phyloP scores from a whole-genome alignment of 352 stramenopile species.

The Pythium periplocum region DNA sequence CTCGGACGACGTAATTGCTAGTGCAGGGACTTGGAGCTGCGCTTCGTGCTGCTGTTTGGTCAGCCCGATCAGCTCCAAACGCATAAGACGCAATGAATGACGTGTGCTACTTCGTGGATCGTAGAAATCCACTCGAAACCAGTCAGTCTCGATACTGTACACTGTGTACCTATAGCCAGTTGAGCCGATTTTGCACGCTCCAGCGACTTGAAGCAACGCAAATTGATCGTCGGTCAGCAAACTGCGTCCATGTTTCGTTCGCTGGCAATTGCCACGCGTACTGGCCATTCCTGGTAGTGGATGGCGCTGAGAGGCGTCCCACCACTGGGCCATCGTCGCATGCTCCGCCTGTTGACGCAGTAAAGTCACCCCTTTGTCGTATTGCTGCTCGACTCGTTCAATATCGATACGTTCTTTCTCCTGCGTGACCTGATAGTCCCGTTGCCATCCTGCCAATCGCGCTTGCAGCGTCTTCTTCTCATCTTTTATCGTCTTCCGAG shows the following conservation, averaged over 20 bases:
- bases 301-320: conserved; percentile 10
- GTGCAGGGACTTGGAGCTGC: conserved; percentile 28
- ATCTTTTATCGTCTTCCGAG: conserved; percentile 37
- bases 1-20: conserved; percentile 21
- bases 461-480: conserved; percentile 33
- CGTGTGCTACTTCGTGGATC: conserved; percentile 15
- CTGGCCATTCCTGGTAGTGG: background rate
- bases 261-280: conserved; percentile 5
- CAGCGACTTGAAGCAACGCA: background rate
- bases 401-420: conserved; percentile 25
- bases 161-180: conserved; percentile 6
- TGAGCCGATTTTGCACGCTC: conserved; percentile 4
- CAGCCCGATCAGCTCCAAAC: conserved; percentile 36
- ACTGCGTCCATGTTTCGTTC: background rate
- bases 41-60: conserved; percentile 37
- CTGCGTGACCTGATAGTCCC: conserved; percentile 18
- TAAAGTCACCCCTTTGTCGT: conserved; percentile 8
- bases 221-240: too few species aligned
- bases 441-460: conserved; percentile 21
- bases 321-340: conserved; percentile 10
- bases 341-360: conserved; percentile 12
- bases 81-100: conserved; percentile 17
- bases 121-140: conserved; percentile 39
- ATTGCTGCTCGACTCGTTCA: conserved; percentile 8
- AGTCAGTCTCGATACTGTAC: background rate